phyloP scores from a whole-genome alignment of 305 asterid genomes.

The Stenogyne calaminthoides region DNA sequence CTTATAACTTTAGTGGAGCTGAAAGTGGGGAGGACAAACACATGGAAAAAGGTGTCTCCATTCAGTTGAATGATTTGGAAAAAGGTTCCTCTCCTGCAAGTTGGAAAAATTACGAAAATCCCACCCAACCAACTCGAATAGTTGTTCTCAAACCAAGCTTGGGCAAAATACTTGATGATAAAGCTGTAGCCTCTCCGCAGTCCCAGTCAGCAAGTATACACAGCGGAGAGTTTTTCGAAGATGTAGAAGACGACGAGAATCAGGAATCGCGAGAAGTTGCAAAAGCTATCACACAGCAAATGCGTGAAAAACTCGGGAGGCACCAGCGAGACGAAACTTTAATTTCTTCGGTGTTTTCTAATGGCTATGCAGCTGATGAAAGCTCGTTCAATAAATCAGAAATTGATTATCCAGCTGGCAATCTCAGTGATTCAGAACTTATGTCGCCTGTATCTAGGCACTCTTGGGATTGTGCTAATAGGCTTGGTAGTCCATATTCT shows the following conservation, averaged over 20 bases:
- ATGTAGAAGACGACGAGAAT: conserved; percentile 62
- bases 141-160: conserved; percentile 93
- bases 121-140: conserved; percentile 81
- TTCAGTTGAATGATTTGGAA: conserved; percentile 41
- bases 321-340: conserved; percentile 62
- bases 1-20: conserved; percentile 42
- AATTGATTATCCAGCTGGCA: conserved; percentile 64
- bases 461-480: conserved; percentile 85
- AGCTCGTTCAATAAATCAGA: conserved; percentile 79
- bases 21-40: conserved; percentile 53
- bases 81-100: conserved; percentile 49
- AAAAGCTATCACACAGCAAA: conserved; percentile 62
- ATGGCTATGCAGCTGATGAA: conserved; percentile 85
- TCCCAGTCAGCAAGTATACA: conserved; percentile 52
- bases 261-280: conserved; percentile 81
- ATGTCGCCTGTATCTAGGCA: conserved; percentile 81
- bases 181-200: conserved; percentile 56
- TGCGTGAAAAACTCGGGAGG: conserved; percentile 51
- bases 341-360: conserved; percentile 76
- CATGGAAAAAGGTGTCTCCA: conserved; percentile 40
- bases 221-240: conserved; percentile 47
- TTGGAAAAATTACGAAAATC: conserved; percentile 51
- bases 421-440: conserved; percentile 81
- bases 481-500: conserved; percentile 78
- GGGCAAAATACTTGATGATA: conserved; percentile 49